Percentiles rank a stretch among this genome's conserved stretches.
phyloP scores from a whole-genome alignment of 306 rosid genomes.

The Astragalus membranaceus region DNA sequence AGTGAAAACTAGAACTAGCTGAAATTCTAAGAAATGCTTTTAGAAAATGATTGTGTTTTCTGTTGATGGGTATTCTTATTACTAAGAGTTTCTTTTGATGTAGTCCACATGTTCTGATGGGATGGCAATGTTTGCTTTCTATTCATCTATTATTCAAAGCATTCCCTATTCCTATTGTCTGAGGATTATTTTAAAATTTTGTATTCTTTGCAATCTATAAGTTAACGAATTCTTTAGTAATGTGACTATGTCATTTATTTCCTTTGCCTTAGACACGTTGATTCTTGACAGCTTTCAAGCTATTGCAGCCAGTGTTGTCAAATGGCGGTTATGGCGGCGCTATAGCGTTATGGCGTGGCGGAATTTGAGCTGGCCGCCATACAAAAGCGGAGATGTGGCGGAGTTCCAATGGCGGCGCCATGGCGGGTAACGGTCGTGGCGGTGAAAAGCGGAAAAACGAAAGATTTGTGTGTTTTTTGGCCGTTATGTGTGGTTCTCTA shows the following conservation, averaged over 20 bases:
- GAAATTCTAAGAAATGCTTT: background rate
- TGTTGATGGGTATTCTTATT: background rate
- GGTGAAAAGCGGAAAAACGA: too few species aligned
- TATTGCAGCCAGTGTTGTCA: too few species aligned
- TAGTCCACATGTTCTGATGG: background rate
- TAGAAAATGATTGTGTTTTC: background rate
- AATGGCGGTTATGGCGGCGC: too few species aligned
- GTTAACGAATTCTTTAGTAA: background rate
- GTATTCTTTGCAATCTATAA: background rate
- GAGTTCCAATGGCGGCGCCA: too few species aligned
- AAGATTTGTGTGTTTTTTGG: too few species aligned
- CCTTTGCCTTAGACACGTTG: background rate
- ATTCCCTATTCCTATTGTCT: background rate
- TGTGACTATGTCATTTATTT: background rate
- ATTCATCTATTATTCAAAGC: background rate
- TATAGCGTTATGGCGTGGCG: too few species aligned
- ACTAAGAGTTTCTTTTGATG: background rate
- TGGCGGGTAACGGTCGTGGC: too few species aligned
- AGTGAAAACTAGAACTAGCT: background rate
- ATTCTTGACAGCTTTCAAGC: background rate
- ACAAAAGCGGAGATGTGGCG: too few species aligned
- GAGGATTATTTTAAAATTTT: background rate
- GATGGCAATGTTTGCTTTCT: background rate
- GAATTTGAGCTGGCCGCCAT: too few species aligned
- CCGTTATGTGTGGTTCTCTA: too few species aligned